Evolutionary conservation across 805 yeast species (phyloP), one percentile per base, ranked within the genome.

Genomic region (Pichia exigua): DNA sequence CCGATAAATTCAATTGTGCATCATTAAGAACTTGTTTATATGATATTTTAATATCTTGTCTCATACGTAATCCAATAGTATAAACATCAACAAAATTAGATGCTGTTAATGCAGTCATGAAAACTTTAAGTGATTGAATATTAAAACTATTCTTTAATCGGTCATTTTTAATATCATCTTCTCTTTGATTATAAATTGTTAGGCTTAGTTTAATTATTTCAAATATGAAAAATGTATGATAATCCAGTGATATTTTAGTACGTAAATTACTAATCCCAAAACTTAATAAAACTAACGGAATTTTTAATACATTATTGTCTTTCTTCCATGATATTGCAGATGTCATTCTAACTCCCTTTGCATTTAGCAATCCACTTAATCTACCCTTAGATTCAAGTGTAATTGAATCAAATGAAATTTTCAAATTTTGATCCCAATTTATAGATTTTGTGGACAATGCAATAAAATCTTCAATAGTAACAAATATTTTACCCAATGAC

Each of bases 31-130:
- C 88, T 56, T 89, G 95, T 44, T 75, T 78, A 62, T 90, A 90
- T 0, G 94, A 85, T 2, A 78, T 73, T 55, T 75, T 76, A 57
- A 81, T 84, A 56, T 88, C 96, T 58, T 83, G 86, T 40, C 81
- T 73, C 72, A 90, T 82, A 58, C 96, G 73, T 47, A 77, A 66
- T 20, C 87, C 69, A 2, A 94, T 82, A 50, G 82, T 82, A 60
- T 79, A 77, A 44, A 94, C 83, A 65, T 91, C 97, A 56, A 84
- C 74, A 30, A 88, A 71, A 60, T 86, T 89, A 0, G 96, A 83
- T 0, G 94, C 94, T 0, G 95, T 84, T 61, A 94, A 73, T 0
- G 96, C 89, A 0, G 98, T 91, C 54, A 85, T 71, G 60, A 78
- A 88, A 2, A 87, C 61, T 52, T 79, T 79, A 17, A 83, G 72